Evolutionary conservation across 2,329 filamentous ascomycete species (phyloP), one percentile per base, ranked within the genome.

Genomic region (Pseudogymnoascus sp.): DNA sequence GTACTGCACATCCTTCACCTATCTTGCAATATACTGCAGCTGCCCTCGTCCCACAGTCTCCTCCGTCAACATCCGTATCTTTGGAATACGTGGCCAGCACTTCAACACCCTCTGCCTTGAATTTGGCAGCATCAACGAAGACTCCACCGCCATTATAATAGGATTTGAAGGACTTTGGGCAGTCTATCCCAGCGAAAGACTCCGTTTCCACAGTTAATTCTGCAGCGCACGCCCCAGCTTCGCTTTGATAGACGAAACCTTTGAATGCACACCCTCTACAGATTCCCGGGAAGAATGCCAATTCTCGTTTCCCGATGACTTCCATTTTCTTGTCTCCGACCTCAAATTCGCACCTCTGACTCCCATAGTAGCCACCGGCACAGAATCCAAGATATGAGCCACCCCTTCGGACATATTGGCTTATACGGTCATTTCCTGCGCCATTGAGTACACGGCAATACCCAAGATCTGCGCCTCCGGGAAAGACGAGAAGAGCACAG

Each of bases 111-210:
- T 80, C 76, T 30, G 82, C 80, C 61, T 78, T 76, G 61, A 84
- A 78, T 47, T 80, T 82, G 2, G 81, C 79, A 1, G 89, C 87
- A 74, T 94, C 87, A 1, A 96, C 90, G 75, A 97, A 99, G 1
- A 96, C 85, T 3, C 94, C 92, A 0, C 94, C 94, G 0, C 94
- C 94, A 68, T 99, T 99, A 73, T 93, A 97, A 71, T 99, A 99
- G 12, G 85, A 87, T 60, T 80, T 78, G 63, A 96, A 90, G 1
- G 78, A 77, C 1, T 84, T 80, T 0, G 86, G 82, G 47, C 47
- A 53, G 1, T 88, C 71, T 3, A 76, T 74, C 0, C 77, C 80
- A 41, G 71, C 72, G 12, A 50, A 37, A 0, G 68, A 71, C 2
- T 78, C 78, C 65, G 83, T 84, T 11, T 82, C 77, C 11, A 94